These are phyloP conservation scores for Trifolium fragiferum DNA, from an alignment of 306 rosid species.

Conservation along the genomic window DNA sequence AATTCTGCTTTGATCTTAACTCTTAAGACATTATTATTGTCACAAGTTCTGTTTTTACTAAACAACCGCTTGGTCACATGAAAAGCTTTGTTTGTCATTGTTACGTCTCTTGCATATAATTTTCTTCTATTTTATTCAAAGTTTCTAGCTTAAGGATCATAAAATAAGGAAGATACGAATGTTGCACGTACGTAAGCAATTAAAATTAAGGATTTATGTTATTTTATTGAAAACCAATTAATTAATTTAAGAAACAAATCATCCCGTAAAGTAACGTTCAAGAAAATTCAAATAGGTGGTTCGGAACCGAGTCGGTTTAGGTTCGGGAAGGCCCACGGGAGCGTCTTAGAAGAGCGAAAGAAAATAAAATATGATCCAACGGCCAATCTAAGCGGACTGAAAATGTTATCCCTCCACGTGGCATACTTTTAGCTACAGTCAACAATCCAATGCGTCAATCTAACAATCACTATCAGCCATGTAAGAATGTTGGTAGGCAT, in stretches of 20 bases:
- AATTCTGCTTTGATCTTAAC: too few species aligned
- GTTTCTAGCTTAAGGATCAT: constrained; percentile 37
- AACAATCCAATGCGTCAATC: neutral
- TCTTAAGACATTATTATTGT: constrained; percentile 14
- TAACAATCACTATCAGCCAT: neutral
- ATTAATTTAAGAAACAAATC: too few species aligned
- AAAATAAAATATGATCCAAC: neutral
- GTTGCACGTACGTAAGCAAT: neutral
- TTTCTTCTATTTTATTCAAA: constrained; percentile 37
- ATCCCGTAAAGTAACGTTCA: constrained; percentile 62
- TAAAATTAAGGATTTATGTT: too few species aligned
- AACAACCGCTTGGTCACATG: constrained; percentile 36
- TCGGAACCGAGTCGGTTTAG: constrained; percentile 53
- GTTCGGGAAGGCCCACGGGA: constrained; percentile 62
- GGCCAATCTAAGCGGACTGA: neutral
- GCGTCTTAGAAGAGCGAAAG: constrained; percentile 44
- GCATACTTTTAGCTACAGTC: neutral
- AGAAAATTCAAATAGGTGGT: constrained; percentile 63
- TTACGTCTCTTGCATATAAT: neutral
- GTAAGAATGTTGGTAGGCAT: neutral
- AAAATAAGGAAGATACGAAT: constrained; percentile 20
- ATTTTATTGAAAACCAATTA: too few species aligned
- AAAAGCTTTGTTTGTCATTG: constrained; percentile 20
- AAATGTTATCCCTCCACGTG: neutral
- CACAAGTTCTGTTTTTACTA: constrained; percentile 4